These are phyloP conservation scores for Rossbeevera mucosa DNA, from an alignment of 768 basidiomycete species.

Conservation along the genomic window DNA sequence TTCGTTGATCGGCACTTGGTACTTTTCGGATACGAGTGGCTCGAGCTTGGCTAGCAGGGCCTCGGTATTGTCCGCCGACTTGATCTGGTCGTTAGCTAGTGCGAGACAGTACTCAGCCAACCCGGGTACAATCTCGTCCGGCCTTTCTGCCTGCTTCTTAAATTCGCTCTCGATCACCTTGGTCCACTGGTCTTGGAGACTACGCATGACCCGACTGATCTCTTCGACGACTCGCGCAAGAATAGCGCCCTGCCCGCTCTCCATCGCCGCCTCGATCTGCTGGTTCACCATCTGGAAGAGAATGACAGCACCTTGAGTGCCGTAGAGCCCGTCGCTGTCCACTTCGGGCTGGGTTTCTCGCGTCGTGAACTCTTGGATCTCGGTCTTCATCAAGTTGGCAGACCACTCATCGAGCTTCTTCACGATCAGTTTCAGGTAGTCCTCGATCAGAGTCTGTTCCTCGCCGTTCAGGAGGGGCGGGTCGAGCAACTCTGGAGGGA, in stretches of 20 bases:
- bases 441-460: conserved; percentile 89
- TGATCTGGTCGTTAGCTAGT: conserved; percentile 96
- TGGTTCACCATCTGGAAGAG: conserved; percentile 98
- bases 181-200: conserved; percentile 84
- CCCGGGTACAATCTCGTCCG: conserved; percentile 82
- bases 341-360: conserved; percentile 84
- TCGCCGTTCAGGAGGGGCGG: conserved; percentile 94
- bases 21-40: conserved; percentile 90
- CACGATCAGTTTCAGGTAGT: conserved; percentile 90
- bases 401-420: conserved; percentile 98
- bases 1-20: conserved; percentile 75
- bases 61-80: conserved; percentile 91
- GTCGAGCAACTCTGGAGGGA: conserved; percentile 75
- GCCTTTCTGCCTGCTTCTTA: conserved; percentile 83
- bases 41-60: conserved; percentile 81
- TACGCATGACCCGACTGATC: conserved; percentile 82
- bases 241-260: conserved; percentile 93
- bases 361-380: conserved; percentile 76
- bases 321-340: conserved; percentile 85
- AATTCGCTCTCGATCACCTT: conserved; percentile 78
- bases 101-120: conserved; percentile 96
- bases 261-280: conserved; percentile 90
- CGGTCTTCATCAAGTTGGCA: conserved; percentile 86
- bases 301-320: conserved; percentile 88
- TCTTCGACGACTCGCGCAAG: conserved; percentile 88